Percentiles rank a stretch among this genome's conserved stretches.
Conservation (phyloP, 2,329 filamentous ascomycete species). For the Dryadomyces quercivorus region DNA sequence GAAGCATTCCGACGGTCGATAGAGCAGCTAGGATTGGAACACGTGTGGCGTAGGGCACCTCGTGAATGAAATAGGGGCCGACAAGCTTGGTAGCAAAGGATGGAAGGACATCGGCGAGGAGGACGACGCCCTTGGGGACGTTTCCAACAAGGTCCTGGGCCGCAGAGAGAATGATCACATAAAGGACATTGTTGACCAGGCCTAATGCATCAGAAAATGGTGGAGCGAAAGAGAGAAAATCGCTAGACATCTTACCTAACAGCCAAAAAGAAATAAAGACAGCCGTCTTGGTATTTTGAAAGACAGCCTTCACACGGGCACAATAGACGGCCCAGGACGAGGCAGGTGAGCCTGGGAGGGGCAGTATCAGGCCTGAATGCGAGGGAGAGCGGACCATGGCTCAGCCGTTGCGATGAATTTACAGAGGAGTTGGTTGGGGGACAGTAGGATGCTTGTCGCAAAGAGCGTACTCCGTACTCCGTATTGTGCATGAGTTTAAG, state of each 20-base stretch:
- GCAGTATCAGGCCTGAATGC: constrained; percentile 32
- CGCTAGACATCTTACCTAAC: constrained; percentile 52
- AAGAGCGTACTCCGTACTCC: too few species aligned
- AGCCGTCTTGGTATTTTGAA: constrained; percentile 55
- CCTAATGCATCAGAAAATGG: constrained; percentile 32
- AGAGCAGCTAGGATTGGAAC: constrained; percentile 62
- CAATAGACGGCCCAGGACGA: constrained; percentile 66
- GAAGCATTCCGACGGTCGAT: constrained; percentile 76
- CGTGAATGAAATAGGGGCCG: constrained; percentile 88
- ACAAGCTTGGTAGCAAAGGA: constrained; percentile 80
- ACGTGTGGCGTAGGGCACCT: constrained; percentile 66
- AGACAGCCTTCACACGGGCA: constrained; percentile 48
- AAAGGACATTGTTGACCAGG: constrained; percentile 93
- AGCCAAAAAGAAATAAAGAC: constrained; percentile 84
- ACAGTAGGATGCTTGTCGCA: too few species aligned
- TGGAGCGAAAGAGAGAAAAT: constrained; percentile 1
- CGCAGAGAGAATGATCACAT: constrained; percentile 90
- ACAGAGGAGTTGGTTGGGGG: too few species aligned
- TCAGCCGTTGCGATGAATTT: too few species aligned
- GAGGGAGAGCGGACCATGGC: constrained; percentile 26
- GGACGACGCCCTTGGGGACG: constrained; percentile 82
- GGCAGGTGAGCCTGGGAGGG: constrained; percentile 43
- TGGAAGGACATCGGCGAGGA: constrained; percentile 85
- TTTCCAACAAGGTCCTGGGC: constrained; percentile 86
- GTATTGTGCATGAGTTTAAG: not conserved